A percentile compares a stretch with the other conserved stretches of the same genome.
These are phyloP conservation scores for Hyaloperonospora brassicae DNA, from an alignment of 352 stramenopile species.

Conservation along the genomic window DNA sequence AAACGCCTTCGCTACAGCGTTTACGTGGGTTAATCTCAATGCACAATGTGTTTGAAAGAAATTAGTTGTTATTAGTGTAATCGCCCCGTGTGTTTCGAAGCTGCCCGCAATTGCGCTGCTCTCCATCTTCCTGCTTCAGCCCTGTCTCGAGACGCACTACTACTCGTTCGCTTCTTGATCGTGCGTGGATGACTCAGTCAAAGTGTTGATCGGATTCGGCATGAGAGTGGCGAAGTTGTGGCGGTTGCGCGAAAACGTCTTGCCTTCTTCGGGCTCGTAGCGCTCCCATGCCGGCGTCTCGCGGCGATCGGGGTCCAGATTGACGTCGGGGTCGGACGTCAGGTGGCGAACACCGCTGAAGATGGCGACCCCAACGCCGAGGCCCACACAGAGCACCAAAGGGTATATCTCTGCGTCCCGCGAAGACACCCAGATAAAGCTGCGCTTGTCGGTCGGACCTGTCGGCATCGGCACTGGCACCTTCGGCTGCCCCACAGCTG, in stretches of 20 bases:
- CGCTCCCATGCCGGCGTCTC: constrained; percentile 27
- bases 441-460: constrained; percentile 12
- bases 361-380: constrained; percentile 13
- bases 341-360: constrained; percentile 20
- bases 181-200: constrained; percentile 13
- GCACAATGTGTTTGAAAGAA: too few species aligned
- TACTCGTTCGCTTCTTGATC: constrained; percentile 11
- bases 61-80: too few species aligned
- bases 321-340: constrained; percentile 29
- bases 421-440: constrained; percentile 24
- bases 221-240: constrained; percentile 26
- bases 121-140: constrained; percentile 6
- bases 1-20: too few species aligned
- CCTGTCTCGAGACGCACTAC: constrained; percentile 7
- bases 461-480: constrained; percentile 18
- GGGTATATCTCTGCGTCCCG: constrained; percentile 28
- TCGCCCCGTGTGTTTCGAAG: too few species aligned
- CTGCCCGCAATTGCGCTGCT: too few species aligned
- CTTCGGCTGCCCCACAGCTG: constrained; percentile 15
- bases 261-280: constrained; percentile 23
- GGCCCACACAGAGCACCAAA: constrained; percentile 23
- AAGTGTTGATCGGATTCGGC: constrained; percentile 28
- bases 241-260: constrained; percentile 19
- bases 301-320: constrained; percentile 18
- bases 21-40: too few species aligned